Conservation (phyloP, 2,329 filamentous ascomycete genomes). For the Diplocarpon mali region DNA sequence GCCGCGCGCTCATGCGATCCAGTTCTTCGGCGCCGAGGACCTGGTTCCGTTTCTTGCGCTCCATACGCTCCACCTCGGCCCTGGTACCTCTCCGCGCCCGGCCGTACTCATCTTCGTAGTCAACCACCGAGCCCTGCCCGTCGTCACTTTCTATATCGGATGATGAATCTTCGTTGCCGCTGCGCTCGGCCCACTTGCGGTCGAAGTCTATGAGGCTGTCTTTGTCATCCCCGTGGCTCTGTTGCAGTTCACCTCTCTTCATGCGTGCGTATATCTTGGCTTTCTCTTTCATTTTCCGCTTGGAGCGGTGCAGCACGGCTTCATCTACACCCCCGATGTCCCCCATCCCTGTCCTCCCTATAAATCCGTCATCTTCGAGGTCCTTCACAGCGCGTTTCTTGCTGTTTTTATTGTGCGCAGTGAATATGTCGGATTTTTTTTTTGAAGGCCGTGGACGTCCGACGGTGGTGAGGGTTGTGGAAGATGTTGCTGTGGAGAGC, state of each 20-base stretch:
- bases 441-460: conserved; percentile 43
- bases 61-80: conserved; percentile 53
- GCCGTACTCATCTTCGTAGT: conserved; percentile 88
- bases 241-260: conserved; percentile 64
- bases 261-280: conserved; percentile 78
- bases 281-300: conserved; percentile 81
- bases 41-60: conserved; percentile 42
- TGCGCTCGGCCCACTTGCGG: conserved; percentile 75
- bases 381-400: conserved; percentile 50
- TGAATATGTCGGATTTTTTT: conserved; percentile 59
- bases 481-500: conserved; percentile 46
- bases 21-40: conserved; percentile 48
- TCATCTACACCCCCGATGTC: conserved; percentile 52
- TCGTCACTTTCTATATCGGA: conserved; percentile 50
- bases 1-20: conserved; percentile 58
- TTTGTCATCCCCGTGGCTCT: conserved; percentile 41
- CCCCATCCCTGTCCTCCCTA: conserved; percentile 47
- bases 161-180: conserved; percentile 25
- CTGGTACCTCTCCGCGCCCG: conserved; percentile 65
- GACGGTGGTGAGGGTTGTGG: conserved; percentile 30
- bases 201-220: conserved; percentile 83
- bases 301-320: conserved; percentile 48
- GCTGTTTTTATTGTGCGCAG: conserved; percentile 49
- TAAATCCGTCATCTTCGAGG: conserved; percentile 36
- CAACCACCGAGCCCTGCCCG: conserved; percentile 50